Evolutionary conservation across 2,329 filamentous ascomycete species (phyloP), one percentile per base, ranked within the genome.

Genomic region (Paecilomyces fulvus): DNA sequence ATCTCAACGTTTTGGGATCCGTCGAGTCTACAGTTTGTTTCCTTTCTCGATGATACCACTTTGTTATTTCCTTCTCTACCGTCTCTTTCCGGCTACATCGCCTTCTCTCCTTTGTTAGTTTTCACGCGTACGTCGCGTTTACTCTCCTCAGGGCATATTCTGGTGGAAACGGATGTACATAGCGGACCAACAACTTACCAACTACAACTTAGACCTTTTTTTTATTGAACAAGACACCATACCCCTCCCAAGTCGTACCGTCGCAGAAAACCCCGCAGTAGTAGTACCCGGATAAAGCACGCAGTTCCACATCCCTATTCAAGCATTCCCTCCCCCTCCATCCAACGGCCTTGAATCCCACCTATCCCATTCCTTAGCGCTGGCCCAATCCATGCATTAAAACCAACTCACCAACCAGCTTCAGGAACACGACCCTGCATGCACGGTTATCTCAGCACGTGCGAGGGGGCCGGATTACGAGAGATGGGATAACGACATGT

Each of bases 11-110:
- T 43, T 37, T n/a, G 23, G 14, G 28, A 43, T 53, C 43, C 48
- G 33, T 54, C 52, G 52, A 54, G 52, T 49, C 43, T 48, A 43
- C 23, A 25, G 52, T 46, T 31, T 54, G 10, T 33, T 54, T 54
- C 52, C 33, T 54, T 49, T 30, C 52, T 54, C 52, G 52, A 54
- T 54, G 52, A 54, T 54, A 54, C 52, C 52, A 54, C 52, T 54
- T 54, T 49, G 33, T 54, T 54, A 23, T 49, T 49, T 49, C 23
- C 21, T 23, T 23, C 48, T 25, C 20, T 28, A 25, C 48, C 23
- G 21, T 49, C 25, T 49, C 25, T 49, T 28, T 25, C 25, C 25
- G 20, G 6, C 14, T 49, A 14, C 14, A 21, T 3, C 37, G 37
- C 37, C n/a, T 17, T 43, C 37, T 43, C 37, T 43, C 37, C 37